Evolutionary conservation across 2,329 filamentous ascomycete genomes (phyloP), one percentile per base, ranked within the genome.

Genomic region (Fusarium incarnatum): DNA sequence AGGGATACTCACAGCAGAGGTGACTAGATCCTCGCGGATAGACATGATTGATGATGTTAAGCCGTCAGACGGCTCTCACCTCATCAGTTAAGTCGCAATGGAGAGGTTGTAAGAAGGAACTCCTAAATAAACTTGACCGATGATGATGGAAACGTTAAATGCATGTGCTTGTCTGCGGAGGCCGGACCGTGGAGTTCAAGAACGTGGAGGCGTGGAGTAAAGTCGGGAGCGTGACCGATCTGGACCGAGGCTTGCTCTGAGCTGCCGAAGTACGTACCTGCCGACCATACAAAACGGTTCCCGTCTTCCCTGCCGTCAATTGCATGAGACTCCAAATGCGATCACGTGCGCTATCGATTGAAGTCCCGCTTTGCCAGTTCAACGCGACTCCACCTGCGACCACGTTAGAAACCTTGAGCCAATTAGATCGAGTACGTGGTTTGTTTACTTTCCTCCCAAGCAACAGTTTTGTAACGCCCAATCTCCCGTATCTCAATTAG

Each of bases 1-100:
- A 53, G 34, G 41, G 41, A 30, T 25, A 80, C 81, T 75, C 86
- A 92, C 91, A 78, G 93, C 94, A 78, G 94, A 97, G 74, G 89
- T 86, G 76, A 97, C 89, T 71, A 98, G 85, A 80, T 98, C 95
- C 89, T 98, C 95, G 79, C 96, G 94, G 84, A 97, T 94, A 85
- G 94, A 91, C 86, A 90, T 95, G 81, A 80, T 75, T 58, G 58
- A 73, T 60, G 56, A 73, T 48, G 65, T 57, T 61, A 40, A 66
- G 61, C 59, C 65, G 57, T 59, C 50, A 57, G 60, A 50, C 53
- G 49, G 62, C 72, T 67, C 67, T 72, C 68, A 73, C 72, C 65
- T 60, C 70, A 74, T 77, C 64, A 73, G 63, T 58, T 56, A 62
- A 44, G 25, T 63, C 30, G 56, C 59, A 64, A 56, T 59, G 54